Base-by-base conservation (phyloP, 2,329 filamentous ascomycete species). In the Fusarium armeniacum region DNA sequence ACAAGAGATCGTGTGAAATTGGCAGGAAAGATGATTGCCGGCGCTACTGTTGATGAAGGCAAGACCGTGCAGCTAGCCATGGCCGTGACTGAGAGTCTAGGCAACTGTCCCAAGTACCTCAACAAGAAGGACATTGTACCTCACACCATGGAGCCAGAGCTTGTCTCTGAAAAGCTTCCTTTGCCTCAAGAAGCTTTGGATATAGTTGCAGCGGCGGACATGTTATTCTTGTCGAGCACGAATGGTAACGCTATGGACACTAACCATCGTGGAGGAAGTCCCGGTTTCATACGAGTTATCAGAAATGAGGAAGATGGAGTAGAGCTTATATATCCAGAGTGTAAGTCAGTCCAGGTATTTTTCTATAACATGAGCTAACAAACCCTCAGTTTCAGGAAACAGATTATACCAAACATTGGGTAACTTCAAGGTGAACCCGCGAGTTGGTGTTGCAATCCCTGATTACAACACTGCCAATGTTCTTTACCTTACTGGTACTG, bases 51-150 rank as follows among this genome's bases (percentile, higher is more conserved):
- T 5, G 70, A 66, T 8, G 74, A 65, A 15, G 76, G 74, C 5
- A 75, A 81, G n/a, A 67, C 80, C 7, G 72, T 84, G 44, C 84
- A 86, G 77, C 80, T 95, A 36, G 89, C 91, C 16, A 82, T 93
- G 45, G 85, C 86, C 41, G 88, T 97, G 58, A 86, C 91, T 33
- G 90, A 92, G 78, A 91, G 89, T 69, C 75, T 97, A 81, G 90
- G 92, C 0, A 97, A 96, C 73, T 97, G 93, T 73, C 93, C 93
- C 3, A 97, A 97, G 78, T 97, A 97, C 73, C 77, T 97, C 35
- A 96, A 95, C 78, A 88, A 87, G 73, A 94, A 92, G 76, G 81
- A 82, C 3, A 87, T 97, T 40, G 76, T 79, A 3, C 84, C 86
- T 7, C 67, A 71, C 30, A 57, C 51, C 5, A 84, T 86, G 45